phyloP scores from a whole-genome alignment of 108 stramenopile species.

The Nitzschia putrida region DNA sequence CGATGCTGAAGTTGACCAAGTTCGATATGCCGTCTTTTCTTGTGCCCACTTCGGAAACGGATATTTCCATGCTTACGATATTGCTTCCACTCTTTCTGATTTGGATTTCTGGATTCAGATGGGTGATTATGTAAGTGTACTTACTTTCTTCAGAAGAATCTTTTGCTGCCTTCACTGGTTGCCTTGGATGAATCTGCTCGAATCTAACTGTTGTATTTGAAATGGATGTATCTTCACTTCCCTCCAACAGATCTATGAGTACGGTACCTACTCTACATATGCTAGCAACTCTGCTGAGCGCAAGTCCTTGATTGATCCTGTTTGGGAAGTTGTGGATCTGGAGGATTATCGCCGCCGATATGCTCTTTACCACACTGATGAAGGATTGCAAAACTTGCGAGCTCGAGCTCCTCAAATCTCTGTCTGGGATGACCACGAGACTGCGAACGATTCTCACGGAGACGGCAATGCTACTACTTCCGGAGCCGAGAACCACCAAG shows the following conservation, averaged over 20 bases:
- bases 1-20: conserved; percentile 19
- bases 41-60: conserved; percentile 36
- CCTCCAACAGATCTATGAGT: conserved; percentile 27
- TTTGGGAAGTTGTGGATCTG: conserved; percentile 27
- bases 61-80: conserved; percentile 43
- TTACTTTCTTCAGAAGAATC: too few species aligned
- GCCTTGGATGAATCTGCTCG: too few species aligned
- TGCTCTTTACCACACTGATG: conserved; percentile 21
- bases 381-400: conserved; percentile 32
- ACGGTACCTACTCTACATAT: conserved; percentile 20
- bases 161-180: too few species aligned
- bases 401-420: conserved; percentile 22
- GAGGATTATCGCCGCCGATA: conserved; percentile 36
- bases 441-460: conserved; percentile 27
- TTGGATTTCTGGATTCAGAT: conserved; percentile 39
- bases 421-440: conserved; percentile 44
- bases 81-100: conserved; percentile 27
- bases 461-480: neutral
- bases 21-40: conserved; percentile 30
- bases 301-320: conserved; percentile 5
- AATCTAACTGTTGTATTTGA: neutral
- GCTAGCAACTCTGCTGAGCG: conserved; percentile 19
- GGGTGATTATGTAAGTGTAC: conserved; percentile 24
- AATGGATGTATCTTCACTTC: neutral
- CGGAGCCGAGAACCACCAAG: conserved; percentile 33